Conservation (phyloP, 305 asterid species). For the Solanum hybrid region DNA sequence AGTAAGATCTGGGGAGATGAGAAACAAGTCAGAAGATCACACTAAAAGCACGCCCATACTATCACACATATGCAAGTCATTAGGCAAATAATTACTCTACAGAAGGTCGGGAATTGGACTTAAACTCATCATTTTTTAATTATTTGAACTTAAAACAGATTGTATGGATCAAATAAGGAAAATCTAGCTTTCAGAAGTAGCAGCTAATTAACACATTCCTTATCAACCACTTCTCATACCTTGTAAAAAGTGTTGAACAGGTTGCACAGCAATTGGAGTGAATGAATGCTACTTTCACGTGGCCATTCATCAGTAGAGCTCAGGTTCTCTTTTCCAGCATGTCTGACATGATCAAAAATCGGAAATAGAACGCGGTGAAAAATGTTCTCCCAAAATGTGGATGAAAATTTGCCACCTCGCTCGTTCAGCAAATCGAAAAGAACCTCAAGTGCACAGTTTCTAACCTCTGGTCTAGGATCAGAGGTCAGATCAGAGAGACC, state of each 20-base stretch:
- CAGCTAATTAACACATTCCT: not conserved
- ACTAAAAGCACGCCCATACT: not conserved
- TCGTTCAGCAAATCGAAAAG: conserved; percentile 93
- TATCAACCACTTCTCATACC: conserved; percentile 31
- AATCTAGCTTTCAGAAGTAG: not conserved
- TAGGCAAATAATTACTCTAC: not conserved
- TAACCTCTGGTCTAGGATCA: conserved; percentile 92
- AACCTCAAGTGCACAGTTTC: conserved; percentile 98
- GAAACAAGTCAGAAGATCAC: not conserved
- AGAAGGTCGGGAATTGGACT: not conserved
- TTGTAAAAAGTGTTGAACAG: conserved; percentile 97
- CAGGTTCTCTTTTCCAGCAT: conserved; percentile 68
- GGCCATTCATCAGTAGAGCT: conserved; percentile 66
- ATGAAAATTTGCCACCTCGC: conserved; percentile 94
- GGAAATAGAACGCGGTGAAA: conserved; percentile 91
- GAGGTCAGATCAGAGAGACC: conserved; percentile 98
- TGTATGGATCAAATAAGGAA: not conserved
- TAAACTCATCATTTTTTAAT: not conserved
- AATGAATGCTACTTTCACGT: conserved; percentile 87
- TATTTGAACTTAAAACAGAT: not conserved
- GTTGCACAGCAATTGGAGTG: conserved; percentile 91
- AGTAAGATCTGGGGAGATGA: not conserved
- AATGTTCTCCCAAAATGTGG: conserved; percentile 93
- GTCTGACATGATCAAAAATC: conserved; percentile 91
- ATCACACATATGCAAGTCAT: not conserved